Percentiles rank a stretch among this genome's conserved stretches.
phyloP scores from a whole-genome alignment of 164 flowering plant species.

The Brasenia schreberi region DNA sequence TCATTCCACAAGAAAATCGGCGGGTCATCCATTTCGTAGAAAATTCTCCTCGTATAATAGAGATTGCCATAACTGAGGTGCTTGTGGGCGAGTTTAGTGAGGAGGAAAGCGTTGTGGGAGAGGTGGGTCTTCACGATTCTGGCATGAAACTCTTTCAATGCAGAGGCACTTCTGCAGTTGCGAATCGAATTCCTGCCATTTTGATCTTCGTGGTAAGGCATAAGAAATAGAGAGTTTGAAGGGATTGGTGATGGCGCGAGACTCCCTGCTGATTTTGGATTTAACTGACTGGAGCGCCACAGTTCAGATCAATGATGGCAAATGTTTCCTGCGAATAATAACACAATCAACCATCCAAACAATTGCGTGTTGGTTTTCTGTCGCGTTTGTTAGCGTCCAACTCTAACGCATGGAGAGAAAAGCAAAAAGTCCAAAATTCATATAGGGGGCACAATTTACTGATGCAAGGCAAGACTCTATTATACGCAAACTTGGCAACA shows the following conservation, averaged over 20 bases:
- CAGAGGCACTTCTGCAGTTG: constrained; percentile 5
- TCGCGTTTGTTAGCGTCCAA: too few relatives aligned
- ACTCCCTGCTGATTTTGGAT: neutral
- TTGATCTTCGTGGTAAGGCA: neutral
- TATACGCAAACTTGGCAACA: too few relatives aligned
- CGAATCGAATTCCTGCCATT: neutral
- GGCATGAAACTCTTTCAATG: constrained; percentile 3
- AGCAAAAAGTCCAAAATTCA: too few relatives aligned
- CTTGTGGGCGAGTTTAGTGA: constrained; percentile 10
- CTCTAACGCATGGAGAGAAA: too few relatives aligned
- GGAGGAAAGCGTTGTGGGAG: constrained; percentile 6
- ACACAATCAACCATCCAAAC: too few relatives aligned
- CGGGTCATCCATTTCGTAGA: constrained; percentile 6
- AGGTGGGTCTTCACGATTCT: constrained; percentile 10
- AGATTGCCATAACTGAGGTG: neutral
- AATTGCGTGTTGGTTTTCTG: too few relatives aligned
- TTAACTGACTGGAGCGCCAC: too few relatives aligned
- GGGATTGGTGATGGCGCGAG: neutral
- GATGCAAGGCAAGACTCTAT: too few relatives aligned
- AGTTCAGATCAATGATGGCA: too few relatives aligned
- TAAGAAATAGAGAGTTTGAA: neutral
- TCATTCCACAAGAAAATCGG: constrained; percentile 13
- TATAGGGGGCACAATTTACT: too few relatives aligned
- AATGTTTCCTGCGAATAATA: too few relatives aligned
- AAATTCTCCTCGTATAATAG: constrained; percentile 1